Evolutionary conservation across 805 yeast genomes (phyloP), one percentile per base, ranked within the genome.

Genomic region (Cyberlindnera maritima): DNA sequence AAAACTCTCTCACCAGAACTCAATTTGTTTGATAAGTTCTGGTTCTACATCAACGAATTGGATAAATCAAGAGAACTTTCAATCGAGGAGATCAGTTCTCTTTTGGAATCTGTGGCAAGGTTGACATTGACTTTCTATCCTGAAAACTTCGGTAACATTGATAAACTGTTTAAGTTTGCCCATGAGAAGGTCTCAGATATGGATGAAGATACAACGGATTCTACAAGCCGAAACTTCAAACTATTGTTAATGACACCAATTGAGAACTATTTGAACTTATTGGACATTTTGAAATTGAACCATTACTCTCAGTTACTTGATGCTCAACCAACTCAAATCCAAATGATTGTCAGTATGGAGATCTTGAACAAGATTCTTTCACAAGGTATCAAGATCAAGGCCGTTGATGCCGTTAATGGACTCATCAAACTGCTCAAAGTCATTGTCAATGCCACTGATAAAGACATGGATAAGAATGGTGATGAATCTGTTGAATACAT

Each of bases 51-150:
- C 48, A 63, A 72, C 29, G 75, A 74, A 38, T 62, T 90, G 29
- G 72, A 74, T 44, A 71, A 79, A 40, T 65, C 73, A 10, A 79
- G 85, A 49, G 85, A 81, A 41, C 65, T 89, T n/a, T 70, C 88
- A 1, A 60, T 77, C n/a, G 80, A 76, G 25, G 92, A 87, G 49
- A 78, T 79, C 46, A 75, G 86, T 9, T 71, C 76, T 1, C 70
- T 90, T 18, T 68, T 88, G 38, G 83, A 82, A 48, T 78, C 85
- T n/a, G 72, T 88, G 28, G 72, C 85, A 43, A 77, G 76, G 51
- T 64, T 91, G 38, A 75, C 89, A 0, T 69, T 88, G 35, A 71
- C 75, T 4, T 87, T 82, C 67, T 86, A 86, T 59, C 85, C 88
- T 7, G 68, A 75, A 0, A 77, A 81, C 47, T 72, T 71, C 50